Evolutionary conservation across 1,284 basidiomycete species (phyloP).

Genomic region (Cryptococcus sp.): DNA sequence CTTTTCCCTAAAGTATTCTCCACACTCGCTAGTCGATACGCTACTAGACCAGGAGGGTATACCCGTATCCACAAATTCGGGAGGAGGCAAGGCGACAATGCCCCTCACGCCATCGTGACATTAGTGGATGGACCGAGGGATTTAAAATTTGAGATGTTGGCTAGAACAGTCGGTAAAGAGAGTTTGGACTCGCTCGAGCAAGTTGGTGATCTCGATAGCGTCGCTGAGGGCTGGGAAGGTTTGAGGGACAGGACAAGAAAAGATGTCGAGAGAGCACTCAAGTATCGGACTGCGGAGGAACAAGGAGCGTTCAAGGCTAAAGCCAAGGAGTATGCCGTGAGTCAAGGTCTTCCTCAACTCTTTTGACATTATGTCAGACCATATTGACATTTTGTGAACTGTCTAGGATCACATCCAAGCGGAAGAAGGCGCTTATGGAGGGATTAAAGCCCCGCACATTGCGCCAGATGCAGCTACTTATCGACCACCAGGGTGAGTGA

Average conservation of each 20-base stretch:
- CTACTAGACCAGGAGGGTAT: constrained; percentile 84
- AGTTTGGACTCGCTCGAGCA: constrained; percentile 12
- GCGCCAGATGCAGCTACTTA: constrained; percentile 10
- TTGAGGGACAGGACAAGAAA: constrained; percentile 47
- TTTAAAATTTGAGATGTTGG: constrained; percentile 80
- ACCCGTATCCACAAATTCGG: constrained; percentile 92
- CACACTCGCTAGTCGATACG: constrained; percentile 79
- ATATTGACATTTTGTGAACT: not conserved
- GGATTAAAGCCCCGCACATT: constrained; percentile 4
- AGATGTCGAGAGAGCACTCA: constrained; percentile 50
- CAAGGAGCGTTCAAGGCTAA: constrained; percentile 44
- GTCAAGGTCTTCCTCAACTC: constrained; percentile 19
- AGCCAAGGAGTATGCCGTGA: constrained; percentile 52
- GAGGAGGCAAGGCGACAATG: constrained; percentile 86
- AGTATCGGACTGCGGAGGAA: constrained; percentile 47
- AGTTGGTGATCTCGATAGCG: constrained; percentile 46
- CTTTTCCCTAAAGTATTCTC: constrained; percentile 79
- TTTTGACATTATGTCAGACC: not conserved
- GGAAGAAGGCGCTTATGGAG: constrained; percentile 14
- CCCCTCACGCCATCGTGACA: constrained; percentile 87
- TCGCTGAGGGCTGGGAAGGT: constrained; percentile 23
- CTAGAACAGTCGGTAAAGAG: constrained; percentile 79
- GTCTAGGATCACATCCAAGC: constrained; percentile 12
- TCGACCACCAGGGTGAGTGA: constrained; percentile 6
- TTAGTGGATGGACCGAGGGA: constrained; percentile 93